Base-by-base conservation (phyloP, 1,284 basidiomycete genomes). In the Fomitiporia mediterranea region DNA sequence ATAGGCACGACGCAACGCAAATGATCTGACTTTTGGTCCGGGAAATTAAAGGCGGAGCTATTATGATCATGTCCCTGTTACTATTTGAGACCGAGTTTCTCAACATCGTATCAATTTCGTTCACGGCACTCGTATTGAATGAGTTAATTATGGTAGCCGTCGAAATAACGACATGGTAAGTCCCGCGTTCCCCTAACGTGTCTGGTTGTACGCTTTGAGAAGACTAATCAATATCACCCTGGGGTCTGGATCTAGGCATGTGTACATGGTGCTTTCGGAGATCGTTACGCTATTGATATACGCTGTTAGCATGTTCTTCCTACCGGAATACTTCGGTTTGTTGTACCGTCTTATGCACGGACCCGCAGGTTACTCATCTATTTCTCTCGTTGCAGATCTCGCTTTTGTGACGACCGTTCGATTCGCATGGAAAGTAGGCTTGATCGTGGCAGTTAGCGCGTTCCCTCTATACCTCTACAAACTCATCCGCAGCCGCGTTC, bases 101-200 rank as follows among this genome's bases (percentile, higher is more conserved):
- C 62, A 97, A 99, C 69, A 98, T 99, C 62, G 96, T 99, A 43
- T 86, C 93, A 17, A 99, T 99, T 63, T 98, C 95, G 0, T 99
- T 98, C 71, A 98, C 95, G 0, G 93, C 97, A 0, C 77, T 99
- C 48, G 86, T 99, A 58, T 74, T 99, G 37, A 99, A 99, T 70
- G 97, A 99, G 69, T 81, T 99, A 50, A 94, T 99, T 72, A 99
- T 99, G 97, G 97, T 99, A 39, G 94, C 94, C 0, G 70, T 98
- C 60, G 94, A 98, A 71, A 95, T 98, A 60, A 98, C 95, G 0
- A 98, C 92, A 59, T 99, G 95, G 96, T 91, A 64, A 60, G 79
- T 68, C 27, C 46, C 35, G 39, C 15, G n/a, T 34, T 27, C 8
- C 47, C 52, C 11, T 15, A 17, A 46, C 37, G 21, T 28, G 9